Conservation (phyloP, 441 rosid genomes). For the Corymbia citriodora region DNA sequence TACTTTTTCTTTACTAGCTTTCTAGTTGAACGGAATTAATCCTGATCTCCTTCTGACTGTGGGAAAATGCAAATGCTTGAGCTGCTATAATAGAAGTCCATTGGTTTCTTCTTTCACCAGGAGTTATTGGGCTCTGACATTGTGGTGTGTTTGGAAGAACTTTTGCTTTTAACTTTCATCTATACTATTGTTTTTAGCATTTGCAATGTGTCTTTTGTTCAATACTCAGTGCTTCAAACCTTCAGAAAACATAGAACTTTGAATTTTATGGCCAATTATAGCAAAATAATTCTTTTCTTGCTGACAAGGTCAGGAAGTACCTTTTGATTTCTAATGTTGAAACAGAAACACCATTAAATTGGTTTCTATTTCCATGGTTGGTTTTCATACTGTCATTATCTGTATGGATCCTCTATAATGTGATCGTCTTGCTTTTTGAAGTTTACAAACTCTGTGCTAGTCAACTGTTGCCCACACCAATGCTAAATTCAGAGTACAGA, state of each 20-base stretch:
- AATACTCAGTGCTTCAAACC: neutral
- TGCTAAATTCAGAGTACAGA: neutral
- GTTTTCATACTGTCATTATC: neutral
- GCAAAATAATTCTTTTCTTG: neutral
- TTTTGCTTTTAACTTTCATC: neutral
- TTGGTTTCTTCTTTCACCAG: neutral
- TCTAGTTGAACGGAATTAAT: neutral
- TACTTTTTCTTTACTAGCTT: neutral
- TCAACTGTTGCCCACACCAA: fast-evolving
- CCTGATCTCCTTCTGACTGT: fast-evolving
- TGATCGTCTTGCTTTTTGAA: neutral
- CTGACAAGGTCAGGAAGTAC: neutral
- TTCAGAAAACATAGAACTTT: neutral
- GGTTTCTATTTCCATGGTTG: neutral
- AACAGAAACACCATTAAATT: neutral
- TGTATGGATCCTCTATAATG: neutral
- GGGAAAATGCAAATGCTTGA: neutral
- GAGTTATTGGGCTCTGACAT: neutral
- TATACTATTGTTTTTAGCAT: neutral
- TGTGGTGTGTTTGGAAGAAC: neutral
- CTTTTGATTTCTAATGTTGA: neutral
- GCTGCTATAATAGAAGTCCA: neutral
- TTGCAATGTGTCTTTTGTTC: neutral
- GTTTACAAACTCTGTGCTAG: neutral
- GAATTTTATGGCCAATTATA: neutral